Evolutionary conservation across 2,329 filamentous ascomycete genomes (phyloP).

Genomic region (Botrytis tulipae): DNA sequence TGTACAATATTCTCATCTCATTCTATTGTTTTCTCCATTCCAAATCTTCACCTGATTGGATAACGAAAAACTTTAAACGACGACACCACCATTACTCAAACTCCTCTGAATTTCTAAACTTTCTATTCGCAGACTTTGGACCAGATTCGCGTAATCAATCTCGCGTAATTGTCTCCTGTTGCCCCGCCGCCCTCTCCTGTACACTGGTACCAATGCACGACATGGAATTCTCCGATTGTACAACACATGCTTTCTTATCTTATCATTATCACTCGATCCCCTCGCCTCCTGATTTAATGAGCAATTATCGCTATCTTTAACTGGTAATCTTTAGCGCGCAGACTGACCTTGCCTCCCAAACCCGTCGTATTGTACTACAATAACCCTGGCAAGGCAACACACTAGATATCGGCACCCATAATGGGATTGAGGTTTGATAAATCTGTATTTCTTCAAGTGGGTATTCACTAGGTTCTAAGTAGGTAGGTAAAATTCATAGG

Average conservation of each 20-base stretch:
- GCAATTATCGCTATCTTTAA: background rate
- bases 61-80: background rate
- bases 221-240: background rate
- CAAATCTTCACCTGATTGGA: background rate
- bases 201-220: background rate
- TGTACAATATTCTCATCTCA: background rate
- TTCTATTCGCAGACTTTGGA: no score
- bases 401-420: background rate
- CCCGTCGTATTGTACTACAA: background rate
- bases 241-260: background rate
- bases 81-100: background rate
- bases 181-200: background rate
- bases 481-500: background rate
- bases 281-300: background rate
- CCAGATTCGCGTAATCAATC: background rate
- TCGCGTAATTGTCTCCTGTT: background rate
- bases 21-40: background rate
- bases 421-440: background rate
- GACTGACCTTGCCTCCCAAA: background rate
- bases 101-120: background rate
- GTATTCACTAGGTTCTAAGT: background rate
- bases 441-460: background rate
- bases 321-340: background rate
- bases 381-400: background rate
- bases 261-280: background rate